Percentiles rank a stretch among this genome's conserved stretches.
Conservation (phyloP, 2,329 filamentous ascomycete species). For the Nothopassalora personata region DNA sequence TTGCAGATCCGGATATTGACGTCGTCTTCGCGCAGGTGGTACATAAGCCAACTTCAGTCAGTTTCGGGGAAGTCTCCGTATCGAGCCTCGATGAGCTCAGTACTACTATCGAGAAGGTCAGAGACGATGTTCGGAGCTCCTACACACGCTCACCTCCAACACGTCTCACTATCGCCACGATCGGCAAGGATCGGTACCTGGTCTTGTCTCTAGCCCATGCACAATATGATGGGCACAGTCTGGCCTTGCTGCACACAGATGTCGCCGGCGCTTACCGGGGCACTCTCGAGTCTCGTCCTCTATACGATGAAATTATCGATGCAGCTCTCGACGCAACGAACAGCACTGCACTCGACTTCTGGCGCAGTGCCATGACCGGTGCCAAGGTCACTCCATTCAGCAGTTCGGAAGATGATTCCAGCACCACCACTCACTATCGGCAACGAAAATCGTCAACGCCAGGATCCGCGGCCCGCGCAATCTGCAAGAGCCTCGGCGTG, state of each 20-base stretch:
- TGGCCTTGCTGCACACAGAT: conserved; percentile 67
- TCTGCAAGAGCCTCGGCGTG: conserved; percentile 63
- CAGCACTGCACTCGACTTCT: conserved; percentile 56
- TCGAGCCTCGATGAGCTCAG: conserved; percentile 28
- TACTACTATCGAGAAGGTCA: conserved; percentile 29
- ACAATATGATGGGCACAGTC: conserved; percentile 83
- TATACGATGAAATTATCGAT: conserved; percentile 52
- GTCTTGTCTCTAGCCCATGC: conserved; percentile 75
- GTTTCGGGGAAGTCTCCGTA: conserved; percentile 32
- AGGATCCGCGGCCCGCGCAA: conserved; percentile 43
- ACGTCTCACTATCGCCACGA: conserved; percentile 37
- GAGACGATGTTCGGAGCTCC: conserved; percentile 38
- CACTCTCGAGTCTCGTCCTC: conserved; percentile 36
- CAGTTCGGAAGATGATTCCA: conserved; percentile 21
- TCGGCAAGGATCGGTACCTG: conserved; percentile 38
- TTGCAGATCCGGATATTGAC: conserved; percentile 56
- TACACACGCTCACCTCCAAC: conserved; percentile 19
- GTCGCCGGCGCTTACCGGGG: conserved; percentile 58
- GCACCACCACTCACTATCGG: conserved; percentile 35
- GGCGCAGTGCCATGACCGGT: conserved; percentile 62
- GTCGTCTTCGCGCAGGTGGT: conserved; percentile 55
- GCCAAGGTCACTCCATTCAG: conserved; percentile 40
- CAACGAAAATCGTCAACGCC: conserved; percentile 45
- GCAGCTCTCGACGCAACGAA: conserved; percentile 47
- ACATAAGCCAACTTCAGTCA: conserved; percentile 29